Evolutionary conservation across 495 filamentous ascomycete species (phyloP), one percentile per base, ranked within the genome.

Genomic region (Opeltia flavorubescens): DNA sequence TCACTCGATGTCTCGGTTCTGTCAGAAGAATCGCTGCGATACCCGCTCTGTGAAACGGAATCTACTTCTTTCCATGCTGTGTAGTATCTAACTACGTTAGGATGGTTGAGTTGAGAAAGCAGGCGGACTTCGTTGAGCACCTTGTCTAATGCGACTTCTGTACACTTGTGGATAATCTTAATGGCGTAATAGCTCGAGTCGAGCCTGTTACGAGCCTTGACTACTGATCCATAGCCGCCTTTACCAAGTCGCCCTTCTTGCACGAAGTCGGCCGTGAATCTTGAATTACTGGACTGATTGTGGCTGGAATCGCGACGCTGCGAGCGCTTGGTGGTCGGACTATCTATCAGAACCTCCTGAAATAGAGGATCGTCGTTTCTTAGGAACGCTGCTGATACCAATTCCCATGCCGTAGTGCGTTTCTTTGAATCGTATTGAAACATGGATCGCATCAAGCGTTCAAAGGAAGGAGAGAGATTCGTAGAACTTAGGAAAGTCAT

Each of bases 171-270:
- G 45, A 98, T 93, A 57, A 95, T 95, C 62, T 98, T 98, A 51
- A 98, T 79, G 3, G 91, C 91, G 69, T 98, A 98, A 9, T 93
- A 77, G 44, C 84, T 81, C 7, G 86, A 85, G 62, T 96, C 89
- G 5, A 95, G 74, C 62, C 88, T 93, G 55, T 95, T 94, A 47
- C 93, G 75, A 5, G 91, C 89, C 59, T 89, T 88, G 35, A 98
- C 87, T n/a, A 98, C 91, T 64, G 95, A 84, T 25, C 93, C 91
- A 62, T 93, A 98, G 1, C 89, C 93, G 13, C 91, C 91, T 62
- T 86, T 91, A 23, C 93, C 91, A 17, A 98, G 68, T 2, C 82
- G 77, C 15, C 86, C 88, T 49, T 85, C 77, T 62, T 96, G 89
- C 18, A 84, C 80, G 58, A 93, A 98, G 55, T 96, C 93, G 55